Conservation (phyloP, 169 alveolate species). For the Eimeria zaria region DNA sequence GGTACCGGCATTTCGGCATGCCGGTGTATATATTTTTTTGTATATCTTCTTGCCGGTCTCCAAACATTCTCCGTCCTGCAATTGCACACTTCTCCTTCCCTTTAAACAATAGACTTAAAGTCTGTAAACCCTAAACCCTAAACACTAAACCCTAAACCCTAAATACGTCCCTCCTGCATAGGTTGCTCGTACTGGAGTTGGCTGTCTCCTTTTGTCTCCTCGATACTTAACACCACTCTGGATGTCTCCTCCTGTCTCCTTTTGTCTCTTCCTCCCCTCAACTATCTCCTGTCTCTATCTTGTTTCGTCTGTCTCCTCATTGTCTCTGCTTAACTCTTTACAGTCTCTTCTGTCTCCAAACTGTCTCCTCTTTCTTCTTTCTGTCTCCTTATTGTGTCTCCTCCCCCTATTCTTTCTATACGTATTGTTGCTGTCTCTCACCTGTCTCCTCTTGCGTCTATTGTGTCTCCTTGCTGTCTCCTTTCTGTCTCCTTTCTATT, state of each 20-base stretch:
- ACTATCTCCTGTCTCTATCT: too few relatives aligned
- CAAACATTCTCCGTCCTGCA: constrained; percentile 22
- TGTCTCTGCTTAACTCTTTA: background rate
- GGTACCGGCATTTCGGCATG: constrained; percentile 49
- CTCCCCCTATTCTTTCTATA: too few relatives aligned
- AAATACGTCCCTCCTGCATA: background rate
- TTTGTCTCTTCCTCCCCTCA: background rate
- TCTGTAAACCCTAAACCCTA: constrained; percentile 30
- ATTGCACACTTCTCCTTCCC: constrained; percentile 56
- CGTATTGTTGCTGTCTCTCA: too few relatives aligned
- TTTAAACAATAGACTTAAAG: constrained; percentile 43
- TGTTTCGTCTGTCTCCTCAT: background rate
- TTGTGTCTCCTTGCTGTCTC: too few relatives aligned
- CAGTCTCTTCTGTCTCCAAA: too few relatives aligned
- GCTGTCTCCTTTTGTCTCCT: background rate
- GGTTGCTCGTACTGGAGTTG: background rate
- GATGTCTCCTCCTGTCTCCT: background rate
- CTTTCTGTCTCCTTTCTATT: background rate
- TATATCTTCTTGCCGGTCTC: constrained; percentile 23
- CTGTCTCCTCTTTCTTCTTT: background rate
- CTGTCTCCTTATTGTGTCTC: background rate
- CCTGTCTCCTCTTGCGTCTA: too few relatives aligned
- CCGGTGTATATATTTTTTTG: constrained; percentile 21
- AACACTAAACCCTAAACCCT: background rate
- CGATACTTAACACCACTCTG: too few relatives aligned